phyloP scores from a whole-genome alignment of 2,329 filamentous ascomycete species.

The Didymella glomerata region DNA sequence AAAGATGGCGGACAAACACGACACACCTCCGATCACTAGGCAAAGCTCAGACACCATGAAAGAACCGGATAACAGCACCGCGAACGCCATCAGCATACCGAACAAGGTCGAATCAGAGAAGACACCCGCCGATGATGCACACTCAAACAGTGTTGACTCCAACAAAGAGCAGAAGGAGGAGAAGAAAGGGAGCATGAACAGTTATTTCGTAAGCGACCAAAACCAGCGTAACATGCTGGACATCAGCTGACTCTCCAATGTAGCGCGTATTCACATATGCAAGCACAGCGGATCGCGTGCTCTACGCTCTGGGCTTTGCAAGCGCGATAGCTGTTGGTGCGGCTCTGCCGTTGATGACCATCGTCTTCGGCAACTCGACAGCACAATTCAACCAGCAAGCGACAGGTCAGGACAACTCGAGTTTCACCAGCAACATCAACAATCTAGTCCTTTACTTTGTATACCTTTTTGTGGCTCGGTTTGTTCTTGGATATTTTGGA shows the following conservation, averaged over 20 bases:
- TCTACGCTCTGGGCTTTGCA: conserved; percentile 15
- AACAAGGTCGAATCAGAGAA: neutral
- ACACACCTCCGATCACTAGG: neutral
- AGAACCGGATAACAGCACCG: neutral
- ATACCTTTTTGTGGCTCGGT: conserved; percentile 31
- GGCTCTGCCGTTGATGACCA: conserved; percentile 77
- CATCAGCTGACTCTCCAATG: neutral
- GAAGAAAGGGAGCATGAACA: conserved; percentile 4
- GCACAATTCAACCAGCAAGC: conserved; percentile 26
- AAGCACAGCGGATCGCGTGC: conserved; percentile 11
- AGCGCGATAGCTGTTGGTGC: conserved; percentile 72
- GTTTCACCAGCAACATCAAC: conserved; percentile 20
- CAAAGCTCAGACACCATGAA: conserved; percentile 1
- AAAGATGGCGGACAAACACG: neutral
- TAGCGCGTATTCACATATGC: conserved; percentile 25
- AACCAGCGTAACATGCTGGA: too few species aligned
- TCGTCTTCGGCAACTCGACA: conserved; percentile 33
- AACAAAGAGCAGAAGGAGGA: neutral
- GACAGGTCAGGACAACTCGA: conserved; percentile 13
- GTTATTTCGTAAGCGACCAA: conserved; percentile 4
- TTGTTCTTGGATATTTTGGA: conserved; percentile 74
- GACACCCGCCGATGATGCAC: neutral
- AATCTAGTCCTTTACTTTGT: conserved; percentile 36
- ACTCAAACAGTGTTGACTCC: neutral
- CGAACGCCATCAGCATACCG: neutral